These are phyloP conservation scores for Furculomyces boomerangus DNA, from an alignment of 371 early-diverging fungal species.

Conservation along the genomic window DNA sequence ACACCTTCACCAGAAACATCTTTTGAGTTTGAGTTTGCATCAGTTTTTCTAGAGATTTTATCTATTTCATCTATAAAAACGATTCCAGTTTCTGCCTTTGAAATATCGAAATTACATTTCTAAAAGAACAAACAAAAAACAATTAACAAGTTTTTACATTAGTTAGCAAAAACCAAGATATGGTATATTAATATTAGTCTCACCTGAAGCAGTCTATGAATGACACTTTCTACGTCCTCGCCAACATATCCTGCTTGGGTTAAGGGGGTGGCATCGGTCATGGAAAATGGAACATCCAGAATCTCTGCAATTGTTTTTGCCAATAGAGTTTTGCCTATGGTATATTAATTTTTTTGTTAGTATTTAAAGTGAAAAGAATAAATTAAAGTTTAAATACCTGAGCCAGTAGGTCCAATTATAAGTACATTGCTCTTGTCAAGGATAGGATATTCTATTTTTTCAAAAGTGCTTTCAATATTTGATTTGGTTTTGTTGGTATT, in stretches of 20 bases:
- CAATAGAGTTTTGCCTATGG: conserved; percentile 50
- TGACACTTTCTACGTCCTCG: conserved; percentile 79
- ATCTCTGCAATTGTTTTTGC: conserved; percentile 70
- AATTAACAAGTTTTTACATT: too few relatives aligned
- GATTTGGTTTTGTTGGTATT: too few relatives aligned
- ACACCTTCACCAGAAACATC: conserved; percentile 91
- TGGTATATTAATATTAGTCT: background rate
- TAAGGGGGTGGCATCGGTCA: conserved; percentile 84
- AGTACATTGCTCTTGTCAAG: conserved; percentile 82
- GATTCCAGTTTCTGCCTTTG: conserved; percentile 70
- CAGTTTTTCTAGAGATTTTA: conserved; percentile 63
- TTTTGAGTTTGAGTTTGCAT: conserved; percentile 53
- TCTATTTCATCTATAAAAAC: conserved; percentile 90
- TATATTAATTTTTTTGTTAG: conserved; percentile 12
- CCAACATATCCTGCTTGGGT: conserved; percentile 91
- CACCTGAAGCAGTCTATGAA: conserved; percentile 56
- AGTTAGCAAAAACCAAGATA: background rate
- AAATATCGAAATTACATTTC: conserved; percentile 72
- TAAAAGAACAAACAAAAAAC: background rate
- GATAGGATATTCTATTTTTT: conserved; percentile 17
- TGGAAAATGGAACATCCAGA: conserved; percentile 75
- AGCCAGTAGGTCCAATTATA: conserved; percentile 70
- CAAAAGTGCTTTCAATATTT: too few relatives aligned
- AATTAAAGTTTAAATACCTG: too few relatives aligned
- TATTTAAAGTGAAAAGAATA: too few relatives aligned